phyloP scores from a whole-genome alignment of 148 eudicot genomes.

The Chenopodium quinoa region DNA sequence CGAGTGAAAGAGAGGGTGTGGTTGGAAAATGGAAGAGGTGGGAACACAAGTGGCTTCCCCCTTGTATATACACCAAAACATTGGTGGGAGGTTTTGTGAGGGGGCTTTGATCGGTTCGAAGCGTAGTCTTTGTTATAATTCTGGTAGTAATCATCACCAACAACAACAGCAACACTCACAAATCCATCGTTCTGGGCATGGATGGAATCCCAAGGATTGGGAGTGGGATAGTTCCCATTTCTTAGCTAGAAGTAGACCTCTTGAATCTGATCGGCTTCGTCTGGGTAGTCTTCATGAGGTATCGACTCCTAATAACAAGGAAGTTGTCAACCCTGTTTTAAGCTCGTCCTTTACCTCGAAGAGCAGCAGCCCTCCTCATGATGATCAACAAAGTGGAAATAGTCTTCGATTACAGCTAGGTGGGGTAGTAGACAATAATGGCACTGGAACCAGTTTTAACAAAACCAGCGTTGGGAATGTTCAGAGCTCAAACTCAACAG shows the following conservation, averaged over 20 bases:
- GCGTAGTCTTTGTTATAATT: constrained; percentile 26
- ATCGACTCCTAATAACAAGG: constrained; percentile 6
- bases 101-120: constrained; percentile 29
- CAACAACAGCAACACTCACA: constrained; percentile 15
- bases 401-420: constrained; percentile 31
- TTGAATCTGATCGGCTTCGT: constrained; percentile 18
- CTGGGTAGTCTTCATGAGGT: constrained; percentile 9
- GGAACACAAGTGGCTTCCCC: constrained; percentile 36
- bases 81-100: constrained; percentile 28
- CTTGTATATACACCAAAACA: constrained; percentile 31
- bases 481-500: constrained; percentile 17
- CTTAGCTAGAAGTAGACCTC: constrained; percentile 19
- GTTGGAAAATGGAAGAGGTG: constrained; percentile 30
- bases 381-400: constrained; percentile 12
- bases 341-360: constrained; percentile 5
- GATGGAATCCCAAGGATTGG: constrained; percentile 32
- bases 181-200: constrained; percentile 15
- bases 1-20: not conserved
- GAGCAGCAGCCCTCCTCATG: not conserved
- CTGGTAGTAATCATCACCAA: constrained; percentile 13
- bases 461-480: constrained; percentile 17
- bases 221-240: constrained; percentile 35
- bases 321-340: constrained; percentile 1
- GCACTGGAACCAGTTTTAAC: constrained; percentile 2
- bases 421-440: constrained; percentile 3